Evolutionary conservation across 768 basidiomycete genomes (phyloP).

Genomic region (Phallus indusiatus): DNA sequence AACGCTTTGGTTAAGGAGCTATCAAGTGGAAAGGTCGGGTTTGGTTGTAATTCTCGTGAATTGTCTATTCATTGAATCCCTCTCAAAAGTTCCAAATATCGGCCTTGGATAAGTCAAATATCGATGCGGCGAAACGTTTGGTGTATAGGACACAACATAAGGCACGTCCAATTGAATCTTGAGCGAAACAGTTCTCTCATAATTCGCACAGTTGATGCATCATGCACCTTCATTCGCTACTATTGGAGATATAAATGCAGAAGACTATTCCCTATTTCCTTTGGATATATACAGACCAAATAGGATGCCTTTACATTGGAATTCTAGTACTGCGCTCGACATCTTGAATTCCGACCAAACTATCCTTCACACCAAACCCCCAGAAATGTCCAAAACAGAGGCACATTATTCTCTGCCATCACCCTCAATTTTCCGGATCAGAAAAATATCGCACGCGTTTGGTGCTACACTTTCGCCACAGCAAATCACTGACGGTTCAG

Average conservation of each 20-base stretch:
- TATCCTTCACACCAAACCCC: not conserved
- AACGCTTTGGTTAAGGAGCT: conserved; percentile 53
- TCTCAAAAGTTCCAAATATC: conserved; percentile 44
- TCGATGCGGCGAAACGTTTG: conserved; percentile 40
- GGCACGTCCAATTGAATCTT: conserved; percentile 28
- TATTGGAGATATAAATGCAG: not conserved
- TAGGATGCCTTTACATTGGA: conserved; percentile 3
- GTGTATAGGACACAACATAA: conserved; percentile 42
- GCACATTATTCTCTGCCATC: conserved; percentile 37
- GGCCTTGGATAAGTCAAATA: conserved; percentile 33
- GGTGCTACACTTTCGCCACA: conserved; percentile 12
- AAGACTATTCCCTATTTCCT: conserved; percentile 55
- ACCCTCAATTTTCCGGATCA: conserved; percentile 43
- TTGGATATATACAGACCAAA: conserved; percentile 23
- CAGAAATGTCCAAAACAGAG: conserved; percentile 24
- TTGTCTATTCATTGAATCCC: not conserved
- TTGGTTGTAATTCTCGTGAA: not conserved
- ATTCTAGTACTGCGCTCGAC: not conserved
- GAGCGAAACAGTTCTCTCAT: conserved; percentile 8
- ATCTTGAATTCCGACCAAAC: not conserved
- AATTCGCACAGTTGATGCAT: not conserved
- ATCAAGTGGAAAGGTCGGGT: conserved; percentile 36
- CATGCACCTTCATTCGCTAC: not conserved
- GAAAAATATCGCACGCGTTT: conserved; percentile 57
- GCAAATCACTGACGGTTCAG: conserved; percentile 24